Base-by-base conservation (phyloP, 1,284 basidiomycete genomes). In the Cryptococcus deneoformans region DNA sequence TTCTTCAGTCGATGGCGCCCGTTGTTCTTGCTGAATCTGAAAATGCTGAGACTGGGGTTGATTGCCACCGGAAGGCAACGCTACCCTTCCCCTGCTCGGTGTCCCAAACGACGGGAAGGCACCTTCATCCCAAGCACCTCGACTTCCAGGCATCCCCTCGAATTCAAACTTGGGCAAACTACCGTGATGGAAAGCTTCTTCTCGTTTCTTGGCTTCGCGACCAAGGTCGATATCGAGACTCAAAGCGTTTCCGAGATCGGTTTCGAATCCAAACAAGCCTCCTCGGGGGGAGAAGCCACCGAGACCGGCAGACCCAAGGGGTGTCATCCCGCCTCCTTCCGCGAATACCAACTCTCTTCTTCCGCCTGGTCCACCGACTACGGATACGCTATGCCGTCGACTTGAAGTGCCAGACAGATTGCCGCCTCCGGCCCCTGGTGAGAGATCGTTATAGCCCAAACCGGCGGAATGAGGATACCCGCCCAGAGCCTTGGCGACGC, bases 311-410 rank as follows among this genome's bases (percentile, higher is more conserved):
- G 14, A 16, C 29, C 46, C 46, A 5, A 12, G 29, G 5, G 29
- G 29, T 11, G 82, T 85, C 55, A 83, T 83, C 4, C 85, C 85
- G 12, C 87, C 81, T 0, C 87, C 86, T n/a, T 73, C 71, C 29
- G 69, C 63, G 60, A 73, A 70, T 29, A 29, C 29, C 50, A 73
- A 70, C 16, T 75, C 75, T 45, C 72, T 62, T 36, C 76, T 59
- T 37, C 70, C 70, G 11, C 64, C 68, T 1, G 66, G 68, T 9
- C 76, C 70, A 24, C 73, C 70, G 6, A 92, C 88, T 58, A 92
- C 85, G 57, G 88, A 90, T 62, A 94, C 90, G 60, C 87, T 90
- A 68, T 93, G 91, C 42, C 91, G 80, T 46, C 91, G 80, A 66
- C 87, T 90, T 9, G 90, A 90, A 1, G 88, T 87, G 0, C 90